phyloP scores from a whole-genome alignment of 768 basidiomycete genomes.

The Dendrothele bispora region DNA sequence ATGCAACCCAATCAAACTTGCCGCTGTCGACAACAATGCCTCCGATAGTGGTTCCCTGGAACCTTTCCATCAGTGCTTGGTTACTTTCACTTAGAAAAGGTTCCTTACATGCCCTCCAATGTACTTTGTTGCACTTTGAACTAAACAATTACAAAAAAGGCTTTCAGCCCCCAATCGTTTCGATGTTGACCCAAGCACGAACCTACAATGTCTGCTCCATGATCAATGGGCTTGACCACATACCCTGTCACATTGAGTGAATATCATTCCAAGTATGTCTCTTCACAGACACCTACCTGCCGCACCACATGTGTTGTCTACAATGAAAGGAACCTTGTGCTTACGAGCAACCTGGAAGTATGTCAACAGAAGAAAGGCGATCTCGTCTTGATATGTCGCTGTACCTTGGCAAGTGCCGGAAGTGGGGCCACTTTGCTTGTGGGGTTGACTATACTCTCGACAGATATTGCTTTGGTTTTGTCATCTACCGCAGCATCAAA shows the following conservation, averaged over 20 bases:
- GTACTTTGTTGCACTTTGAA: constrained; percentile 80
- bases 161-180: background rate
- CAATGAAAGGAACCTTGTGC: constrained; percentile 72
- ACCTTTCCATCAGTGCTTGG: too few species aligned
- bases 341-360: constrained; percentile 61
- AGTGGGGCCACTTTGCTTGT: constrained; percentile 69
- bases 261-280: background rate
- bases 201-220: constrained; percentile 78
- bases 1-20: constrained; percentile 72
- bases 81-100: too few species aligned
- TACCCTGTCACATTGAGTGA: constrained; percentile 40
- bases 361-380: too few species aligned
- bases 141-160: constrained; percentile 24
- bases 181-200: constrained; percentile 13
- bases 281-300: constrained; percentile 39
- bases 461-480: constrained; percentile 73
- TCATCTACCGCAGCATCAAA: constrained; percentile 73
- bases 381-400: background rate
- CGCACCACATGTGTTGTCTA: constrained; percentile 80
- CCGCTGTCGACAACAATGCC: constrained; percentile 76
- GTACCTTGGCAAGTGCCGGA: constrained; percentile 65
- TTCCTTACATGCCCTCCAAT: constrained; percentile 51
- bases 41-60: constrained; percentile 78
- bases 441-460: constrained; percentile 82
- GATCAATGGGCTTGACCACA: constrained; percentile 65